Evolutionary conservation across 164 flowering plant species (phyloP), one percentile per base, ranked within the genome.

Genomic region (Malania oleifera): DNA sequence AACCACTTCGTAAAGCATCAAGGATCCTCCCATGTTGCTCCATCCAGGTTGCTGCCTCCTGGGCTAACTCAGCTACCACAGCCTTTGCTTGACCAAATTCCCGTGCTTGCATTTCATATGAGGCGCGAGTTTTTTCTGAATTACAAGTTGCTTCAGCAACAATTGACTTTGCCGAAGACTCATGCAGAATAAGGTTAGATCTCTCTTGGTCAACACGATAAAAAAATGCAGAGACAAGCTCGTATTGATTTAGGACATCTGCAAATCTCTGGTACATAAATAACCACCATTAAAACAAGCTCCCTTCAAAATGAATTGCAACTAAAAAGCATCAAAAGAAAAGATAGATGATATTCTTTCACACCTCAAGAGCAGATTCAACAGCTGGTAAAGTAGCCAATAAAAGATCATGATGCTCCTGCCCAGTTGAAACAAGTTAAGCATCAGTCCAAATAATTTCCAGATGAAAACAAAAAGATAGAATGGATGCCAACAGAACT

Each of bases 321-420:
- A 17, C 23, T 19, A 24, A 47, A 57, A 67, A 22, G 1, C 0
- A 28, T 26, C 13, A 31, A 52, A 7, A 25, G 19, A 1, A 29
- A 0, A 10, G 5, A 25, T 13, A 47, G 50, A 34, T 15, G 27
- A 25, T 9, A 19, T 20, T n/a, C n/a, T 10, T 26, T 5, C 63
- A 38, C 75, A 93, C 98, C 97, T 87, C 86, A 50, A 93, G 85
- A 58, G 88, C 76, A 54, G 82, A 83, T 71, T 82, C 87, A 70
- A 82, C 76, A 47, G 91, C 86, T 13, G 98, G 98, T 64, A 89
- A 70, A 31, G 86, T 69, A 61, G 82, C 65, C 73, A 89, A 64
- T 53, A 93, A 70, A 61, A 87, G 90, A 75, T 93, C 97, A 67
- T 83, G 97, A 76, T 90, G 97, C 63, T 93, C 98, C 98, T 93